Evolutionary conservation across 768 basidiomycete genomes (phyloP), one percentile per base, ranked within the genome.

Genomic region (Suillus tomentosus): DNA sequence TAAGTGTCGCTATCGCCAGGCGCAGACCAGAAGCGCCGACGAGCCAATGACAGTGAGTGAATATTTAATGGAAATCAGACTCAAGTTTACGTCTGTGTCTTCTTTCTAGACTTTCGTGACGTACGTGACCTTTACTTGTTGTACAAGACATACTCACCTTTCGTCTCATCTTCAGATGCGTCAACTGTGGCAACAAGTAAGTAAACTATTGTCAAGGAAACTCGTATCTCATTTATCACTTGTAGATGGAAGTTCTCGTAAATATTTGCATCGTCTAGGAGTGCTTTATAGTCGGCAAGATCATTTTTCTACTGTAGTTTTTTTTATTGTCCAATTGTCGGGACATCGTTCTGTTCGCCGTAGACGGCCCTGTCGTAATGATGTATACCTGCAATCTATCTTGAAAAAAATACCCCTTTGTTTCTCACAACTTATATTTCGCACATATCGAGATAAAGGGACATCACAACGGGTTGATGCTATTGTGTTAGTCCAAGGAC

Each of bases 21-120:
- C 94, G 70, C 97, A 99, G 75, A 99, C 97, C 9, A 85, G 97
- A 62, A 95, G 93, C 72, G 96, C 97, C 9, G 97, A 99, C 79
- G 97, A 98, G 78, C 96, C 96, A 27, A 98, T 99, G 96, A 98
- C 96, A 3, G 91, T 92, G 74, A 72, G 89, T 83, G 22, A 27
- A 53, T 39, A 39, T 62, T 43, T 47, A 53, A 47, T 57, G 15
- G n/a, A 8, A 40, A 40, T 22, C 31, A 19, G 19, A 31, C 22
- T 15, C 43, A 27, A 22, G 36, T 62, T 66, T 34, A 72, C 58
- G 27, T 54, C 62, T 22, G 55, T 42, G 19, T 57, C 60, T 47
- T 57, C 60, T 47, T 58, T 48, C 39, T 40, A 92, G 89, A 96
- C 95, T 22, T 96, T 95, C 73, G 93, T 95, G 68, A 95, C 92